Base-by-base conservation (phyloP, 495 filamentous ascomycete species). In the Penicillium bialowiezense region DNA sequence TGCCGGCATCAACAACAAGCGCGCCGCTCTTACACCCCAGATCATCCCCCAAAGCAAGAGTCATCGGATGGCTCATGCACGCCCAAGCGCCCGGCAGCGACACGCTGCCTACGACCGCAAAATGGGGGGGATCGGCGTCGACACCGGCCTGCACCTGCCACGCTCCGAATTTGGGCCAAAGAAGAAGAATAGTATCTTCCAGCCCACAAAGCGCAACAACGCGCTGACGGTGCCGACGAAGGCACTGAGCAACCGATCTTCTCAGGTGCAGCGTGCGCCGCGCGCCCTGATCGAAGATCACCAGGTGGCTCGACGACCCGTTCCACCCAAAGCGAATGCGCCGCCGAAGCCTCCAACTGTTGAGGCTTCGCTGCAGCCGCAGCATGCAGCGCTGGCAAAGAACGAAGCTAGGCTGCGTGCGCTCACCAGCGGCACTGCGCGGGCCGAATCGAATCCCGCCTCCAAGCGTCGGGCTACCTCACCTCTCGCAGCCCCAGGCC, bases 1-100 rank as follows among this genome's bases (percentile, higher is more conserved):
- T 42, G 69, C 76, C 26, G 73, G 70, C 2, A 71, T 82, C 45
- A 74, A 72, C 41, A 70, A 72, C 19, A 68, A 77, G 35, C 69
- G 72, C n/a, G 71, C 65, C 3, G 68, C 69, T 24, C 64, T 80
- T 42, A 73, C 69, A 7, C 66, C 70, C 17, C 73, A 76, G 41
- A 60, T 81, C 18, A 65, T 78, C 21, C 56, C 64, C 31, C 59
- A 60, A 42, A 18, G 34, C 37, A 47, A 41, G 2, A 42, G 48
- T 9, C 41, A 59, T 31, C 50, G 48, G 21, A 50, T 69, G 32
- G 59, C 69, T 15, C 57, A 54, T 17, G 48, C 56, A 33, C 44
- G 60, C 21, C 67, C 66, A 12, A 60, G 50, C 15, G 41, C 48
- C 1, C 64, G 54, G 36, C 61, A 65, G 33, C 56, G 64, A 7